Evolutionary conservation across 805 yeast genomes (phyloP), one percentile per base, ranked within the genome.

Genomic region (Cyberlindnera petersonii): DNA sequence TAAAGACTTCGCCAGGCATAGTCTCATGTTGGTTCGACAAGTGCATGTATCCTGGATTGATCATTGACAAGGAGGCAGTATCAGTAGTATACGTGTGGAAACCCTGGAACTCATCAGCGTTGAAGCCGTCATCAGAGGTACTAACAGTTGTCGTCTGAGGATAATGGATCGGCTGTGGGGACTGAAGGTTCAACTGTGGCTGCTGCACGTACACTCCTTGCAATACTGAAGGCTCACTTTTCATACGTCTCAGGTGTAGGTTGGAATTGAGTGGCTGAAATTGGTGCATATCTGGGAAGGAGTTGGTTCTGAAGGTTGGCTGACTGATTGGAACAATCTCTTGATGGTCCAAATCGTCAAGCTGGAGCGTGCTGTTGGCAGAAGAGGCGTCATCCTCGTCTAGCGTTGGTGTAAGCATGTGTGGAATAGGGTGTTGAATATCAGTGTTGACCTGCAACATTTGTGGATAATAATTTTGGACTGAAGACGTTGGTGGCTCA

Each of bases 91-190:
- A 33, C 4, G 40, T 26, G 17, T 39, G 39, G 35, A 42, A 44
- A 9, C 51, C 49, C 31, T 47, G 48, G 36, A 47, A 45, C 30
- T 45, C 49, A 32, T 49, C 53, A n/a, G 44, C 35, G 39, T 47
- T 45, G 43, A 42, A 47, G 4, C 46, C 47, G 26, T 48, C 49
- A 9, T 38, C 42, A n/a, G 35, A 19, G 9, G 30, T 24, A n/a
- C n/a, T n/a, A n/a, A 33, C 28, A 4, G 23, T 20, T 20, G 24
- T 24, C 8, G 30, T 27, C 26, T 43, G 44, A 9, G 41, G 52
- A 21, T 35, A 45, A 19, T 42, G 26, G 26, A 6, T 19, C 24
- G 19, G 26, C 20, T 22, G 32, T 17, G 22, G 32, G 10, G 30
- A 11, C 30, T 26, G 30, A 11, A 15, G 30, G 19, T 21, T 14